Evolutionary conservation across 345 rosid genomes (phyloP).

Genomic region (Camelina hispida): DNA sequence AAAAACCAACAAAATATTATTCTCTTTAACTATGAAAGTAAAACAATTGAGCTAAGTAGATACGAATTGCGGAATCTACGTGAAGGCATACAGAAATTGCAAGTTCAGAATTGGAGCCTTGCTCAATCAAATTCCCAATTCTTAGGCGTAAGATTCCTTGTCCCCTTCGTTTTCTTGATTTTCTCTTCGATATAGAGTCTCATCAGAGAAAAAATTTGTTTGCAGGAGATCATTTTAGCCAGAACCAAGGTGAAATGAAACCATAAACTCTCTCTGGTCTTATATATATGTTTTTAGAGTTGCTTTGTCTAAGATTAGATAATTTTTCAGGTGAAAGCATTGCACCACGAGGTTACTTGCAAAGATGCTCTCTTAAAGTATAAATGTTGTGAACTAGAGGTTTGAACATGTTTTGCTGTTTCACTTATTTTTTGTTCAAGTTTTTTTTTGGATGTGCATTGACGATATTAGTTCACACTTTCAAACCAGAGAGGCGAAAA

Average conservation of each 20-base stretch:
- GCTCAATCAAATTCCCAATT: slow-evolving; percentile 37
- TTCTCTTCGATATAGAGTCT: background rate
- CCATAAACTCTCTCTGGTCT: background rate
- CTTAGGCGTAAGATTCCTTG: slow-evolving; percentile 10
- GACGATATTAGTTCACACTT: background rate
- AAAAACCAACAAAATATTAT: background rate
- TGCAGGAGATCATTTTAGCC: slow-evolving; percentile 37
- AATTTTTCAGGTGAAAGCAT: slow-evolving; percentile 34
- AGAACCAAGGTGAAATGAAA: slow-evolving; percentile 38
- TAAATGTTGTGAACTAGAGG: slow-evolving; percentile 33
- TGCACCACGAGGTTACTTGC: slow-evolving; percentile 37
- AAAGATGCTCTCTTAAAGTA: slow-evolving; percentile 36
- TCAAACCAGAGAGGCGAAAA: slow-evolving; percentile 12
- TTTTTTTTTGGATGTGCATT: background rate
- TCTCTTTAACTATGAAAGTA: slow-evolving; percentile 24
- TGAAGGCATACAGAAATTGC: slow-evolving; percentile 30
- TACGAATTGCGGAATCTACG: slow-evolving; percentile 30
- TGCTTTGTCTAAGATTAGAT: slow-evolving; percentile 11
- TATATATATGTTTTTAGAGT: background rate
- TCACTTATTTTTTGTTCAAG: background rate
- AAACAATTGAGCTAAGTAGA: slow-evolving; percentile 33
- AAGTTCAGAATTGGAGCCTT: slow-evolving; percentile 33
- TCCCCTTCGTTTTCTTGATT: background rate
- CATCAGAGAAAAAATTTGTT: background rate
- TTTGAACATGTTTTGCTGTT: background rate